These are phyloP conservation scores for Wickerhamomyces chaumierensis DNA, from an alignment of 805 yeast genomes.

Conservation along the genomic window DNA sequence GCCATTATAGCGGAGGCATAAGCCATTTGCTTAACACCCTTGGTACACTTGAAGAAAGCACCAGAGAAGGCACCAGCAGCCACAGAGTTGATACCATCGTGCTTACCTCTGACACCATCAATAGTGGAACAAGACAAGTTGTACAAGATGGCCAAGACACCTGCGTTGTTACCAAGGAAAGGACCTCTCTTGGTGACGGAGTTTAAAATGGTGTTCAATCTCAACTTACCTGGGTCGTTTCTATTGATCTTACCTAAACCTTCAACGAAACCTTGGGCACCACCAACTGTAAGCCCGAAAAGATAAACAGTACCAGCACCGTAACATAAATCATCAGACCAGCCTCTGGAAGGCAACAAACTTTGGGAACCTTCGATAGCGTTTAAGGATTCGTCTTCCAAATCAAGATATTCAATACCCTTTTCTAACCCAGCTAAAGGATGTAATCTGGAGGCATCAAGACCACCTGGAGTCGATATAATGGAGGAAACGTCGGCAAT, in stretches of 20 bases:
- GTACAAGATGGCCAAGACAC: conserved; percentile 83
- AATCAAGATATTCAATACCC: conserved; percentile 80
- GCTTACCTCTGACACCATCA: conserved; percentile 77
- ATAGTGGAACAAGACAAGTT: conserved; percentile 73
- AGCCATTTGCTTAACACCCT: conserved; percentile 82
- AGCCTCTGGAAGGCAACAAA: conserved; percentile 88
- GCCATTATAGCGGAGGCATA: conserved; percentile 77
- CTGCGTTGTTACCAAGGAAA: conserved; percentile 88
- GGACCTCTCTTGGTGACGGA: conserved; percentile 95
- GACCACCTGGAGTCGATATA: conserved; percentile 46
- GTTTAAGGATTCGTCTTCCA: conserved; percentile 73
- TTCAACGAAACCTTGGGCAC: conserved; percentile 77
- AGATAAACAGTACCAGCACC: conserved; percentile 95
- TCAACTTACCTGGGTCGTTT: conserved; percentile 66
- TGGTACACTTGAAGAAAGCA: conserved; percentile 77
- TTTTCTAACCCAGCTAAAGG: conserved; percentile 89
- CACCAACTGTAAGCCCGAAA: conserved; percentile 81
- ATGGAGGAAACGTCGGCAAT: conserved; percentile 54
- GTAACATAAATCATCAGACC: conserved; percentile 95
- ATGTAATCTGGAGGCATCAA: conserved; percentile 68
- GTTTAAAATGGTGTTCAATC: conserved; percentile 82
- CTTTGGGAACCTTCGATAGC: conserved; percentile 84
- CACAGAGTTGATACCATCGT: conserved; percentile 75
- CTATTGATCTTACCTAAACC: conserved; percentile 73
- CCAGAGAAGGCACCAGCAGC: conserved; percentile 90